Base-by-base conservation (phyloP, 2,329 filamentous ascomycete genomes). In the Drechslerella coelobrocha region DNA sequence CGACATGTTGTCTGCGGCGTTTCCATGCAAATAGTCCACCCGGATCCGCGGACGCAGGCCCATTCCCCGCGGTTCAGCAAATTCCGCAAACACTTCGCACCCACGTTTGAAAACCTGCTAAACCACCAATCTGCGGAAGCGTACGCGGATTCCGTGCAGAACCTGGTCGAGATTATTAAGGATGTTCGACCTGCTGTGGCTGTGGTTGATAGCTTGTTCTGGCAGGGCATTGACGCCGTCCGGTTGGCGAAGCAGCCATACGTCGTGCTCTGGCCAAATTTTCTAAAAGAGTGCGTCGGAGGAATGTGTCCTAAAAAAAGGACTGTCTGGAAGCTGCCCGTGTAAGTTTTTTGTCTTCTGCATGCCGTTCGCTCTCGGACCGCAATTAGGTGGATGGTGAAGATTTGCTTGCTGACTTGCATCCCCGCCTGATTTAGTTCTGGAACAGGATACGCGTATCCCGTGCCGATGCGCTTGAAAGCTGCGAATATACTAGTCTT, bases 401-500 rank as follows among this genome's bases (percentile, higher is more conserved):
- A 10, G 17, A 2, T 5, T 37, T 21, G 7, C 41, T 14, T 9
- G 26, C 48, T 60, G 17, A 54, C 17, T 21, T 17, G 47, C 6
- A 60, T 14, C 2, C 27, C n/a, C 19, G 24, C 12, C 26, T 34
- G 12, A 14, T 48, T 12, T 27, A 71, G 66, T 0, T 71, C 66
- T 3, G 66, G 66, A 31, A 71, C 71, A 23, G 71, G 71, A 12
- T 73, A 73, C 21, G 43, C 63, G 2, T 73, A 73, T 37, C 71
- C 71, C 2, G 63, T 73, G 4, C 71, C 71, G 3, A 14, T 63
- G 8, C 53, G 55, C 31, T 54, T 63, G n/a, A 71, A 69, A 14
- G 43, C 61, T 2, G 60, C 71, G 1, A 73, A 73, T 19, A 63
- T 71, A 1, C 53, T 63, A 21, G 62, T 71, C 45, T 63, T 71